Evolutionary conservation across 148 eudicot species (phyloP).

Genomic region (Spergularia marina): DNA sequence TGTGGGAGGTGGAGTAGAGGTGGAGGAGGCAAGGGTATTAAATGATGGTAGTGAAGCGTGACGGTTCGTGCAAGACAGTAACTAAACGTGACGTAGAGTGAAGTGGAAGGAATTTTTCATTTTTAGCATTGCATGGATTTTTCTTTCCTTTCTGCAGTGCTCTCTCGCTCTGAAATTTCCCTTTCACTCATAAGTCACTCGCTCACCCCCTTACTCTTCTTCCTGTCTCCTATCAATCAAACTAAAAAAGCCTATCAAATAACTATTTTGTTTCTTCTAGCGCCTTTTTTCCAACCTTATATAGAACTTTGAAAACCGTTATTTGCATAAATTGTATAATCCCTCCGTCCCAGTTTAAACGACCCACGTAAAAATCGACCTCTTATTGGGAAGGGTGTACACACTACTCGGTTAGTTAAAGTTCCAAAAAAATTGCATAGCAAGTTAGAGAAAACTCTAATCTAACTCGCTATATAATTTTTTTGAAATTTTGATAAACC

Average conservation of each 20-base stretch:
- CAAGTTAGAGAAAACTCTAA: too few species aligned
- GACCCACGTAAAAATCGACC: too few species aligned
- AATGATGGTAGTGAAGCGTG: slow-evolving; percentile 31
- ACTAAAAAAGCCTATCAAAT: neutral
- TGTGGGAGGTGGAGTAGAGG: neutral
- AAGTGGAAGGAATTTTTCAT: neutral
- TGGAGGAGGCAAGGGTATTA: slow-evolving; percentile 23
- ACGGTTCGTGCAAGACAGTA: slow-evolving; percentile 37
- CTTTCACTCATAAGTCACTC: slow-evolving; percentile 14
- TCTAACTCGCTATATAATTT: too few species aligned
- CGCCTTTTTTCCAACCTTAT: neutral
- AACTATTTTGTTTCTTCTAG: slow-evolving; percentile 6
- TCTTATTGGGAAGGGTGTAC: too few species aligned
- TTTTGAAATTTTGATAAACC: too few species aligned
- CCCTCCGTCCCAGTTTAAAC: too few species aligned
- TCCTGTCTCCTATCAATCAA: slow-evolving; percentile 21
- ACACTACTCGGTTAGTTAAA: too few species aligned
- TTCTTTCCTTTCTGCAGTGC: slow-evolving; percentile 11
- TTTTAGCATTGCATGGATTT: neutral
- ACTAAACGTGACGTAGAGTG: slow-evolving; percentile 19
- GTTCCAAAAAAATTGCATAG: too few species aligned
- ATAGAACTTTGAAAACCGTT: neutral
- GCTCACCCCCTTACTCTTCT: slow-evolving; percentile 2
- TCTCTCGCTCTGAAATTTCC: slow-evolving; percentile 20
- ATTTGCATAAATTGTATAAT: too few species aligned